Evolutionary conservation across 495 filamentous ascomycete genomes (phyloP).

Genomic region (Neurospora pannonica): DNA sequence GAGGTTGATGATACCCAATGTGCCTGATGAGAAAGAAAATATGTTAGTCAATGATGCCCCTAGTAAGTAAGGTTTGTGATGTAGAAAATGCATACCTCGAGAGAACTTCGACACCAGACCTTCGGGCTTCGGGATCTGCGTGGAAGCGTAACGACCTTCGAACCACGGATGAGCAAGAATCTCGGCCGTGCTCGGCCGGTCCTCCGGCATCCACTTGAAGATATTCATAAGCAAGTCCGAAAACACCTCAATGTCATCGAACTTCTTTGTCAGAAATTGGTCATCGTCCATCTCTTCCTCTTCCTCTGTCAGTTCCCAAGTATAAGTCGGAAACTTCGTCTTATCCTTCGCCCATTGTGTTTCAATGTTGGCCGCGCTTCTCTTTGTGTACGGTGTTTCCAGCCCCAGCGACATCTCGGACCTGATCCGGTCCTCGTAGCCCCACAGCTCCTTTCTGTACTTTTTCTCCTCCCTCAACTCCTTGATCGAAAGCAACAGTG

Average conservation of each 20-base stretch:
- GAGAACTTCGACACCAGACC: background rate
- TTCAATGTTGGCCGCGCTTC: background rate
- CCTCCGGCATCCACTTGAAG: slow-evolving; percentile 15
- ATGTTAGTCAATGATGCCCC: too few species aligned
- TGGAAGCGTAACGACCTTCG: background rate
- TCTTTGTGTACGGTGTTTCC: background rate
- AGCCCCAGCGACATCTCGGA: background rate
- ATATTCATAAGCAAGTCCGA: slow-evolving; percentile 14
- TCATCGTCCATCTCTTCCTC: slow-evolving; percentile 9
- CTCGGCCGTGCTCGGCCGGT: slow-evolving; percentile 2
- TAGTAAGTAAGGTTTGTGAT: too few species aligned
- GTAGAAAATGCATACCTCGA: background rate
- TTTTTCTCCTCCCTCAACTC: background rate
- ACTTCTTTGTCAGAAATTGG: background rate
- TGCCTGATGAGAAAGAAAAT: background rate
- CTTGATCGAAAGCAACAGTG: background rate
- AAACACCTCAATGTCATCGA: background rate
- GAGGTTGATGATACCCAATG: background rate
- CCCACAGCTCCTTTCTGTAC: background rate
- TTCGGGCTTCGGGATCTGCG: background rate
- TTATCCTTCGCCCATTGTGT: background rate
- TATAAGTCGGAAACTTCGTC: background rate
- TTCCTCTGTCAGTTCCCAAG: background rate
- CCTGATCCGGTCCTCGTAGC: background rate
- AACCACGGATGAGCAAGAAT: slow-evolving; percentile 14